phyloP scores from a whole-genome alignment of 139 green algal species.

The Picochlorum sp. region DNA sequence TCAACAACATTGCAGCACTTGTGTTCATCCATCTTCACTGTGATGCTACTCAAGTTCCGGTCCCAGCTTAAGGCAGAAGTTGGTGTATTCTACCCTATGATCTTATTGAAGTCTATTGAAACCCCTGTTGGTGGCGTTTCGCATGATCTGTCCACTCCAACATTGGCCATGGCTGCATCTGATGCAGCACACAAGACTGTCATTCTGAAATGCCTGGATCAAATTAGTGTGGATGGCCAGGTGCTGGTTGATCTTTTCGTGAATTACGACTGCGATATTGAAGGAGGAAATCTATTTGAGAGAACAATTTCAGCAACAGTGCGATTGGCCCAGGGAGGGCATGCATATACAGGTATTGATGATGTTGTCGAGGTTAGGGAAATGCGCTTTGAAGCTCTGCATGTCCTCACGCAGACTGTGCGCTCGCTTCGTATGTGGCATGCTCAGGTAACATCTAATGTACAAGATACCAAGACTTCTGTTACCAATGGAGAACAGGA shows the following conservation, averaged over 20 bases:
- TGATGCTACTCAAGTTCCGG: constrained; percentile 75
- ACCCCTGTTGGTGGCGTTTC: constrained; percentile 13
- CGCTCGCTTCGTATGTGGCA: constrained; percentile 68
- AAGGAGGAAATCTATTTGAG: constrained; percentile 75
- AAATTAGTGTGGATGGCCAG: constrained; percentile 62
- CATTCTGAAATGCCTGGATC: constrained; percentile 61
- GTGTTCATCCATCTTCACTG: constrained; percentile 86
- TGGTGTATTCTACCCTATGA: constrained; percentile 96
- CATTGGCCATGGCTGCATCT: constrained; percentile 9
- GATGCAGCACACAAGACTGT: constrained; percentile 40
- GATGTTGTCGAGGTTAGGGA: constrained; percentile 29
- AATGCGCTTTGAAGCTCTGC: constrained; percentile 56
- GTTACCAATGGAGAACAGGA: neutral
- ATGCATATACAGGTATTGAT: constrained; percentile 3
- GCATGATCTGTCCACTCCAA: constrained; percentile 2
- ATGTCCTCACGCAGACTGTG: constrained; percentile 61
- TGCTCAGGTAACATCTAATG: constrained; percentile 8
- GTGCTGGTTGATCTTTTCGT: constrained; percentile 82
- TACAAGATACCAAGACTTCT: neutral
- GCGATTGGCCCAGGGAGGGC: constrained; percentile 49
- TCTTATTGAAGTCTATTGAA: constrained; percentile 85
- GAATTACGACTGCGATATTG: constrained; percentile 91
- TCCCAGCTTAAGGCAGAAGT: constrained; percentile 83
- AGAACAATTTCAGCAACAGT: constrained; percentile 76
- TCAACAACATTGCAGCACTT: constrained; percentile 50